Conservation (phyloP, 352 stramenopile species). For the Phytophthora sansomeana region DNA sequence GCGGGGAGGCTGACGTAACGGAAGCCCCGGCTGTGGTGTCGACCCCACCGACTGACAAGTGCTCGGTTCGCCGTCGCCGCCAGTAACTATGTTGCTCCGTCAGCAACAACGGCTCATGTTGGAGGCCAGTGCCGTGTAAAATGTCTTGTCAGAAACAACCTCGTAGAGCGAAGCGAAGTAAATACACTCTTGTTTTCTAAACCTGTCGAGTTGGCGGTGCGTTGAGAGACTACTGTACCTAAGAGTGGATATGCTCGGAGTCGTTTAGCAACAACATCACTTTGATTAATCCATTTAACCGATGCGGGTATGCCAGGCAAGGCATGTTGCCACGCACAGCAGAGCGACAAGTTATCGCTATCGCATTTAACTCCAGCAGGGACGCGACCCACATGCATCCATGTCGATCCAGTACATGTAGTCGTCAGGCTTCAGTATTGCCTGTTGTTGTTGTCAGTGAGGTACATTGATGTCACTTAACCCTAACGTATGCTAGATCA, state of each 20-base stretch:
- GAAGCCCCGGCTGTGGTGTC: constrained; percentile 20
- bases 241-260: constrained; percentile 2
- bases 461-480: too few relatives aligned
- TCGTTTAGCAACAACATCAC: constrained; percentile 6
- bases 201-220: not conserved
- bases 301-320: not conserved
- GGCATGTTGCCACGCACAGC: too few relatives aligned
- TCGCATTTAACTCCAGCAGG: too few relatives aligned
- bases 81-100: constrained; percentile 21
- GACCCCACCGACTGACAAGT: constrained; percentile 38
- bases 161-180: constrained; percentile 33
- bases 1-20: constrained; percentile 15
- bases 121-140: constrained; percentile 18
- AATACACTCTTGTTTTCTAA: constrained; percentile 19
- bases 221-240: constrained; percentile 1
- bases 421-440: too few relatives aligned
- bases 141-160: constrained; percentile 23
- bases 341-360: too few relatives aligned
- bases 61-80: constrained; percentile 39
- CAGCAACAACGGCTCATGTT: constrained; percentile 11
- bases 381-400: too few relatives aligned
- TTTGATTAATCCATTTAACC: constrained; percentile 11
- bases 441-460: too few relatives aligned
- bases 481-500: too few relatives aligned
- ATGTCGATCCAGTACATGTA: too few relatives aligned